Evolutionary conservation across 1,139 yeast species (phyloP), one percentile per base, ranked within the genome.

Genomic region (Yamadazyma blattariae): DNA sequence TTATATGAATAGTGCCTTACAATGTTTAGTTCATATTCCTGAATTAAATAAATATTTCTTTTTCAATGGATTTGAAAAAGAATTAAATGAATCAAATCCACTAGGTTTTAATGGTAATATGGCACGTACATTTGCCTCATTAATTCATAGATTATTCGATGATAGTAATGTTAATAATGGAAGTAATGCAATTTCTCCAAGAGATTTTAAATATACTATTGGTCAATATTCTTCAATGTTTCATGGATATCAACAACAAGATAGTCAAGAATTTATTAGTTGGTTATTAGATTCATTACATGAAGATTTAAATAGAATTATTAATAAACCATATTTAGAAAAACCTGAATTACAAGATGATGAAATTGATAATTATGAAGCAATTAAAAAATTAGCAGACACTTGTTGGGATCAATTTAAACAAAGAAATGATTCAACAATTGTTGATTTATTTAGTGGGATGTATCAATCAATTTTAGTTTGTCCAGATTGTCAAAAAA

Each of bases 1-100:
- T 56, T 92, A 89, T 56, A 92, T 92, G 97, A 92, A 92, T 59
- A 87, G 96, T 12, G 97, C 97, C 0, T 64, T 92, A 36, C 98
- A 92, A 56, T 92, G 97, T 53, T 63, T 92, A 33, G 73, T 80
- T 1, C 98, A 92, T 53, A 74, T 90, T 10, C 96, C 96, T 1
- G 97, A 89, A 55, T 61, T 92, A 27, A 77, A 82, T 13, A 71
- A 79, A 32, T 92, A 88, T 56, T 92, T 92, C 51, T 57, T 74
- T 31, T 77, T 75, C 51, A 74, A 77, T 35, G 67, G 76, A n/a
- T 85, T 69, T 53, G 68, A 71, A 45, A 59, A 62, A 6, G 97
- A 92, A 50, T 61, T 92, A 32, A 92, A 92, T 51, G 50, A 63
- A 4, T 68, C 72, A 18, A 92, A 92, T 56, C 97, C 17, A 2